These are phyloP conservation scores for Erodium texanum DNA, from an alignment of 441 rosid genomes.

Conservation along the genomic window DNA sequence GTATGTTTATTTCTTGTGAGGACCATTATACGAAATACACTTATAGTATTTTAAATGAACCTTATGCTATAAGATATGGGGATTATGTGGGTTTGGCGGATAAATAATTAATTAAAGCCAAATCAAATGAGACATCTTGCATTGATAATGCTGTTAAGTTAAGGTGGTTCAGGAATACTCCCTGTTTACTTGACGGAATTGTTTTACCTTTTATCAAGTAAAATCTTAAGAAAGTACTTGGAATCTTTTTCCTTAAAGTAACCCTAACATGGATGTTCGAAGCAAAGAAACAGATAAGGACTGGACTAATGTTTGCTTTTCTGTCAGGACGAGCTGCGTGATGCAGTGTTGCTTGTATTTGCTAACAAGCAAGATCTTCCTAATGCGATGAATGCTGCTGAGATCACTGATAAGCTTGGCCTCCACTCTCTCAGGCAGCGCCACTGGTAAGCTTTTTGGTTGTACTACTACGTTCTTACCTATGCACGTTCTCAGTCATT, in stretches of 20 bases:
- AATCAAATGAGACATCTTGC: no score
- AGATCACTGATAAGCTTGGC: conserved; percentile 24
- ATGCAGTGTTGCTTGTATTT: conserved; percentile 24
- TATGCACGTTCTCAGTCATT: neutral
- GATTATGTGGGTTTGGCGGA: neutral
- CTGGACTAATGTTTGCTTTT: neutral
- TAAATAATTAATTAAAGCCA: no score
- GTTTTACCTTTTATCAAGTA: no score
- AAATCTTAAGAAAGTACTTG: no score
- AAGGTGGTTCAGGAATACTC: neutral
- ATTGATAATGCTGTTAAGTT: neutral
- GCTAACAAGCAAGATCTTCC: conserved; percentile 32
- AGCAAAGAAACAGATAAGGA: neutral
- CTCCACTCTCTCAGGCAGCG: conserved; percentile 26
- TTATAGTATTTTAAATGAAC: no score
- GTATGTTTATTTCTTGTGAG: no score
- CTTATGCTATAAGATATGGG: neutral
- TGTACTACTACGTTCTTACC: no score
- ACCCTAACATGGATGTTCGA: neutral
- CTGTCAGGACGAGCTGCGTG: conserved; percentile 24
- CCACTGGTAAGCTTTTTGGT: conserved; percentile 18
- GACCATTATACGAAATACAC: no score
- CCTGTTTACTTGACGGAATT: neutral
- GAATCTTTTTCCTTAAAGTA: no score
- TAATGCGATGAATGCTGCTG: conserved; percentile 22